Conservation (phyloP, 306 rosid species). For the Cajanus cajan region DNA sequence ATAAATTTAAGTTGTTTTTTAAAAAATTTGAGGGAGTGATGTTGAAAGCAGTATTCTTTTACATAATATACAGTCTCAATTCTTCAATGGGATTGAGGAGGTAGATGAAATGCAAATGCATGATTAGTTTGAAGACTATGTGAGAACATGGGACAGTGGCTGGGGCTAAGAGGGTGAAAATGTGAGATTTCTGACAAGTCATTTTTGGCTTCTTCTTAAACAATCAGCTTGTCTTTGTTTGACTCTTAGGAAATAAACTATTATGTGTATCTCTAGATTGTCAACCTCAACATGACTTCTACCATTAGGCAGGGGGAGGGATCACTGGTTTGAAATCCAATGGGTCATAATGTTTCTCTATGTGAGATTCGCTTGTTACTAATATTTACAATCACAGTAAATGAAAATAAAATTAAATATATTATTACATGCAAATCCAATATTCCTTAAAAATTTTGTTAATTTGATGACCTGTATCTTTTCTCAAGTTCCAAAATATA, state of each 20-base stretch:
- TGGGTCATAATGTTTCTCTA: background rate
- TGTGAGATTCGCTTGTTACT: background rate
- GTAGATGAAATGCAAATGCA: slow-evolving; percentile 7
- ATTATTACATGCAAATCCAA: background rate
- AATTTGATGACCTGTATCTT: background rate
- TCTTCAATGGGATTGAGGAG: background rate
- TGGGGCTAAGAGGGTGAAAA: slow-evolving; percentile 19
- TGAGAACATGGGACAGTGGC: slow-evolving; percentile 8
- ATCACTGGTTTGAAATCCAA: slow-evolving; percentile 14
- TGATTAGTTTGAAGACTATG: slow-evolving; percentile 2
- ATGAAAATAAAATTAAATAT: background rate
- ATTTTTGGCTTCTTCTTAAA: slow-evolving; percentile 17
- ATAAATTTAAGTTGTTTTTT: background rate
- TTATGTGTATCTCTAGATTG: slow-evolving; percentile 16
- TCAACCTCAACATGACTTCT: slow-evolving; percentile 27
- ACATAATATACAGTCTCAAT: slow-evolving; percentile 1
- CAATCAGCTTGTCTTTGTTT: background rate
- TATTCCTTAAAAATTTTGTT: background rate
- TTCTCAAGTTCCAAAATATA: background rate
- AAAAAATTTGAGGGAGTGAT: background rate
- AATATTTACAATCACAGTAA: background rate
- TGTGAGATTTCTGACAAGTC: slow-evolving; percentile 3
- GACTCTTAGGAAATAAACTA: slow-evolving; percentile 8
- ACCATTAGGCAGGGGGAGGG: slow-evolving; percentile 22
- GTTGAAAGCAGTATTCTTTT: background rate